Base-by-base conservation (phyloP, 495 filamentous ascomycete species). In the Emericellopsis terricola region DNA sequence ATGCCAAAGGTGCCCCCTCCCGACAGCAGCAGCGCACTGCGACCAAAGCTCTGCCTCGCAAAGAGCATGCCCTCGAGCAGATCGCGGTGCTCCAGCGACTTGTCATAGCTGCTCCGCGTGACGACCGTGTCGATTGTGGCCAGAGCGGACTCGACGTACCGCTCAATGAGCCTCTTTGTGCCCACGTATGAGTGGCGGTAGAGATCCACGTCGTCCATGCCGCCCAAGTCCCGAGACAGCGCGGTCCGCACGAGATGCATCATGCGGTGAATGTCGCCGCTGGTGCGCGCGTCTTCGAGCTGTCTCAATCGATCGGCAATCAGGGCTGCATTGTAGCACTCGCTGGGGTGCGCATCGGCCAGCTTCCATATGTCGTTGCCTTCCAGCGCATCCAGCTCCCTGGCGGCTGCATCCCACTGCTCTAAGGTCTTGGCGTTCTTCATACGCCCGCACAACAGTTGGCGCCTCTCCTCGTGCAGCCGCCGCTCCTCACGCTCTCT, bases 1-100 rank as follows among this genome's bases (percentile, higher is more conserved):
- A 96, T 94, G 17, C 87, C 87, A 52, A 93, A 87, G 1, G 84
- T 94, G 0, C 78, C 87, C 7, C 87, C 87, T 11, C 87, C 87
- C 10, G 84, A 93, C 14, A 94, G 64, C 2, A 92, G 60, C 36
- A 94, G 55, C 0, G 86, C 87, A 41, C 78, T 93, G 33, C 86
- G 67, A 8, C 87, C 87, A 51, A 86, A 96, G 7, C 81, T 79
- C 51, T 92, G 83, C 34, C 83, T 65, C 3, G 84, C 73, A 28
- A 71, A 74, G 13, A 92, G 53, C 40, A 96, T 58, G 39, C 73
- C 69, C 36, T 86, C 78, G 8, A 56, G 36, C 17, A 93, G 67
- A 40, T 78, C 70, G 36, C 71, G 65, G 19, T 76, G 45, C 40
- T 79, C 68, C 26, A 76, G 33, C 10, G 58, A 63, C 38, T 69